Evolutionary conservation across 139 green algal species (phyloP).

Genomic region (Spirogloea muscicola): DNA sequence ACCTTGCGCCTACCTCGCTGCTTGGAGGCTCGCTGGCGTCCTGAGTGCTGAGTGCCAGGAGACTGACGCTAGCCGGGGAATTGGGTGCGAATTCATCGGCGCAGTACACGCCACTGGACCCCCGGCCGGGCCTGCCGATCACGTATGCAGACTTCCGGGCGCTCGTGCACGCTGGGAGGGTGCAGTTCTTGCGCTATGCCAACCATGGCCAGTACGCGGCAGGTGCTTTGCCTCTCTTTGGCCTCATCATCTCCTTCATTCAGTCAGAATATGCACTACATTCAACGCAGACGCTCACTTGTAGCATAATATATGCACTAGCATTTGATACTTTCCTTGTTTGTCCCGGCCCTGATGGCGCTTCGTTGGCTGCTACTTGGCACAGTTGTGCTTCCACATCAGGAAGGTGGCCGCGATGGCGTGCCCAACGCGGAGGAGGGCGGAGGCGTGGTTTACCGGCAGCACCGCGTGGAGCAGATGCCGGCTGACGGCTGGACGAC

Average conservation of each 20-base stretch:
- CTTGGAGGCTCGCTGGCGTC: too few relatives aligned
- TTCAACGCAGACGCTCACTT: too few relatives aligned
- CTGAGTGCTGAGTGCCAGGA: too few relatives aligned
- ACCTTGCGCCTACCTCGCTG: too few relatives aligned
- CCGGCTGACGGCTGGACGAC: slow-evolving; percentile 3
- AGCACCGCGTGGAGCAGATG: background rate
- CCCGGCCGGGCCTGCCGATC: background rate
- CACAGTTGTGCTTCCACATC: background rate
- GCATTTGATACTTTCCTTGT: too few relatives aligned
- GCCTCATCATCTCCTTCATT: too few relatives aligned
- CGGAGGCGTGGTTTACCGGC: background rate
- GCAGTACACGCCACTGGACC: background rate
- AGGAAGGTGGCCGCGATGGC: too few relatives aligned
- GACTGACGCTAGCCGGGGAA: too few relatives aligned
- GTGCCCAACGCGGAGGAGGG: background rate
- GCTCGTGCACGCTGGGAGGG: background rate
- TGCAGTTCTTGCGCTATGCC: slow-evolving; percentile 2
- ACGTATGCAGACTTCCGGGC: slow-evolving; percentile 1
- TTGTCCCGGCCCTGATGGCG: too few relatives aligned
- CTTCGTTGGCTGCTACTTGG: background rate
- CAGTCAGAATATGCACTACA: too few relatives aligned
- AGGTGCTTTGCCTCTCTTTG: background rate
- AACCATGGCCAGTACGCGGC: background rate
- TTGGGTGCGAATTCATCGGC: too few relatives aligned
- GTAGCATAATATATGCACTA: too few relatives aligned